phyloP scores from a whole-genome alignment of 352 stramenopile genomes.

The Pelagophyceae sp. region DNA sequence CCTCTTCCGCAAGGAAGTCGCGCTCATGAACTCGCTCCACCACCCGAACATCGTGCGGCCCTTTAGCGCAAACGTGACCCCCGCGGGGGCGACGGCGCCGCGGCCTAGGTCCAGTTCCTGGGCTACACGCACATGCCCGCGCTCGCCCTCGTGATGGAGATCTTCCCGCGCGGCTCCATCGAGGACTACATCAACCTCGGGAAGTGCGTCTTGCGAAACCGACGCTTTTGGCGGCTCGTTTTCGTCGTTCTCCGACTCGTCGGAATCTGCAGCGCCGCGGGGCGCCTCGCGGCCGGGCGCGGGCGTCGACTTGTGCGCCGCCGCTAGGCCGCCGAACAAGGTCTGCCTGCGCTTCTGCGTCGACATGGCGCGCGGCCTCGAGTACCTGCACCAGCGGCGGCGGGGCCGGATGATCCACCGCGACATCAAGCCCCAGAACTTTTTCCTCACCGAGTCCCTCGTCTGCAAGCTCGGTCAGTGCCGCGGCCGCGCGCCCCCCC shows the following conservation, averaged over 20 bases:
- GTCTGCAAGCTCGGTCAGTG: not conserved
- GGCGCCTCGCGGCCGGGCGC: too few relatives aligned
- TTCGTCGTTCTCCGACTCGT: too few relatives aligned
- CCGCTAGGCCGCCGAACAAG: not conserved
- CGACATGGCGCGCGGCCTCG: not conserved
- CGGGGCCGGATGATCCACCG: not conserved
- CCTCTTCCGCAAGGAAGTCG: not conserved
- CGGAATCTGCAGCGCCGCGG: too few relatives aligned
- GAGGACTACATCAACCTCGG: not conserved
- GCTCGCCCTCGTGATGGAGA: not conserved
- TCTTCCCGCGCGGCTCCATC: not conserved
- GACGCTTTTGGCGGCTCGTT: too few relatives aligned
- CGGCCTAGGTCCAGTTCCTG: constrained; percentile 14
- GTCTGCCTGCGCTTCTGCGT: not conserved
- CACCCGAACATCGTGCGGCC: constrained; percentile 7
- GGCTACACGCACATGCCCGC: constrained; percentile 1
- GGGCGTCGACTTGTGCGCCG: too few relatives aligned
- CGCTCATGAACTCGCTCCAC: not conserved
- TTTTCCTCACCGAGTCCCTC: not conserved
- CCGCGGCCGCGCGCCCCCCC: too few relatives aligned
- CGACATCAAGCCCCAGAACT: constrained; percentile 2
- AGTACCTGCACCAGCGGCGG: not conserved
- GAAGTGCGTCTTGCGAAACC: not conserved
- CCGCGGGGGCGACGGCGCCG: too few relatives aligned
- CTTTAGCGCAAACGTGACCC: not conserved